phyloP scores from a whole-genome alignment of 805 yeast species.

The Dipodascus geniculatus region DNA sequence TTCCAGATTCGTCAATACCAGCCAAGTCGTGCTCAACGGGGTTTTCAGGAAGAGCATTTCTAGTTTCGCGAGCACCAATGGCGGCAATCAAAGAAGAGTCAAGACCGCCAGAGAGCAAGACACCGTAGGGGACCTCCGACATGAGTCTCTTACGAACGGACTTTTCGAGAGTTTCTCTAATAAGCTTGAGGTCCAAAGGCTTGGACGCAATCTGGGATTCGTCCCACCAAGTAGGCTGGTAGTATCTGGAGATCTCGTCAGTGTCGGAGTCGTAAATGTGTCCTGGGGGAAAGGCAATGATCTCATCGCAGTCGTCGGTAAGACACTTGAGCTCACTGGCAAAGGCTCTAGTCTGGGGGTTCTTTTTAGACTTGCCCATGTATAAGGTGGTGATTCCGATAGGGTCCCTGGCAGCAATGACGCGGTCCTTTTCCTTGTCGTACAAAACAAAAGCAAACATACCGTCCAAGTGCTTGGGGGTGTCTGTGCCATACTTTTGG shows the following conservation, averaged over 20 bases:
- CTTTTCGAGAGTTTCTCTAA: constrained; percentile 76
- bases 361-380: constrained; percentile 68
- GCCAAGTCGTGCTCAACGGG: constrained; percentile 59
- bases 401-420: constrained; percentile 96
- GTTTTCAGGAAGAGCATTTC: constrained; percentile 58
- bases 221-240: constrained; percentile 92
- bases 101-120: constrained; percentile 90
- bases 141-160: constrained; percentile 97
- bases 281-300: constrained; percentile 96
- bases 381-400: constrained; percentile 94
- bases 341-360: constrained; percentile 72
- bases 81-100: constrained; percentile 95
- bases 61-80: constrained; percentile 94
- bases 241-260: constrained; percentile 77
- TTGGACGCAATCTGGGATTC: constrained; percentile 60
- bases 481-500: constrained; percentile 74
- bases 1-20: constrained; percentile 86
- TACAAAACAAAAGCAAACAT: constrained; percentile 94
- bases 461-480: constrained; percentile 91
- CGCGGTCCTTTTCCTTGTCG: constrained; percentile 74
- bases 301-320: constrained; percentile 87
- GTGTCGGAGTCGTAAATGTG: constrained; percentile 90
- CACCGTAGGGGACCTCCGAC: constrained; percentile 99
- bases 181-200: constrained; percentile 57
- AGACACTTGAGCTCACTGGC: constrained; percentile 93